phyloP scores from a whole-genome alignment of 768 basidiomycete species.

The Lentinus brumalis region DNA sequence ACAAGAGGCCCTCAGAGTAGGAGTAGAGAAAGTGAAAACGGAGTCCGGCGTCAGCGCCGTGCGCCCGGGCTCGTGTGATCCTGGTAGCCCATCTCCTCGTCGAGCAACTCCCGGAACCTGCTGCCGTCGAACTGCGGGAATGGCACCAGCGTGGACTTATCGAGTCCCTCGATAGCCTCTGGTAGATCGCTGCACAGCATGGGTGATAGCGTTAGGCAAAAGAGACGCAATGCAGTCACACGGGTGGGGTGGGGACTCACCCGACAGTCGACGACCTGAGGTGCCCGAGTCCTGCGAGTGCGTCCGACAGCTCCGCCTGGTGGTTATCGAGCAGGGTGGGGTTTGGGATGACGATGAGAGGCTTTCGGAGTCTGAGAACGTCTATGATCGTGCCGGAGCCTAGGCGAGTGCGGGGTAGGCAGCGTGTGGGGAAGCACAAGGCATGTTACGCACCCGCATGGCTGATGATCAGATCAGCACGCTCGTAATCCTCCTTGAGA shows the following conservation, averaged over 20 bases:
- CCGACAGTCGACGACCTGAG: conserved; percentile 55
- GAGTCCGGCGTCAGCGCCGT: conserved; percentile 4
- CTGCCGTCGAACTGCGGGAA: conserved; percentile 73
- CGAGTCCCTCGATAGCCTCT: conserved; percentile 52
- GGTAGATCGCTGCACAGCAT: conserved; percentile 49
- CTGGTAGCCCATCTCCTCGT: conserved; percentile 77
- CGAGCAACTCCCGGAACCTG: conserved; percentile 66
- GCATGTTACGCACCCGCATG: conserved; percentile 75
- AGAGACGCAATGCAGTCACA: not conserved
- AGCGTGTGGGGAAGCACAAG: conserved; percentile 6
- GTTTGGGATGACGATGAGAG: conserved; percentile 89
- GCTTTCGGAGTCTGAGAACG: conserved; percentile 71
- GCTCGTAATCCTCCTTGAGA: conserved; percentile 62
- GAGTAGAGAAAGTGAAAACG: conserved; percentile 9
- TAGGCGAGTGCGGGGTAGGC: conserved; percentile 32
- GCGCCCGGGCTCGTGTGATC: conserved; percentile 17
- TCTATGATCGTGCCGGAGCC: conserved; percentile 96
- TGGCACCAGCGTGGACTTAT: conserved; percentile 45
- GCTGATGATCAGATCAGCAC: conserved; percentile 81
- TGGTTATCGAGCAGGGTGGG: conserved; percentile 88
- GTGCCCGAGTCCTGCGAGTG: conserved; percentile 59
- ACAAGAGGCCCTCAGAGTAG: not conserved
- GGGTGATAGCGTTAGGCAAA: not conserved
- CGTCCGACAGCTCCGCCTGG: conserved; percentile 83
- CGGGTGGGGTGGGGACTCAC: conserved; percentile 45